Conservation (phyloP, 2,329 filamentous ascomycete species). For the Pyricularia grisea region DNA sequence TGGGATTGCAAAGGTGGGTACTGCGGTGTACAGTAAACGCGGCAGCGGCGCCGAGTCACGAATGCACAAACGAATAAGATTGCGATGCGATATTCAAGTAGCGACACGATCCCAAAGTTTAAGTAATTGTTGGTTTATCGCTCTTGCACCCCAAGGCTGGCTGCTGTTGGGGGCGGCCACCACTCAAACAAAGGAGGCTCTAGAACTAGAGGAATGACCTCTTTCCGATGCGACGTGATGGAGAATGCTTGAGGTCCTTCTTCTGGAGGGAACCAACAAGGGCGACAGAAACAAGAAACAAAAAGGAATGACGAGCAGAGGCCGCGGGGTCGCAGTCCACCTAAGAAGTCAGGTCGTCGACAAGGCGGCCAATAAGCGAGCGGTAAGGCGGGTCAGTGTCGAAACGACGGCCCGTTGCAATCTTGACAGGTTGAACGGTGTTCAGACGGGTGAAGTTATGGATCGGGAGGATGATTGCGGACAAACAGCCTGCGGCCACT, state of each 20-base stretch:
- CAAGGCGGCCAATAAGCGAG: slow-evolving; percentile 6
- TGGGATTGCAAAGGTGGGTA: background rate
- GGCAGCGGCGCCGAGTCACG: background rate
- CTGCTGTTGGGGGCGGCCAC: background rate
- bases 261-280: background rate
- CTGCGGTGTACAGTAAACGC: background rate
- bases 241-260: background rate
- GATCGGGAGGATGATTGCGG: background rate
- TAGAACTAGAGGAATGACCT: background rate
- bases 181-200: background rate
- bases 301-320: background rate
- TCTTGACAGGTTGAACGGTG: slow-evolving; percentile 6
- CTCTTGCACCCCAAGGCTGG: background rate
- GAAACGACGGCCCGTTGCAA: background rate
- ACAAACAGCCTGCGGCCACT: slow-evolving; percentile 2
- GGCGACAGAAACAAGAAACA: background rate
- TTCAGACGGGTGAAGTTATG: background rate
- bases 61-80: background rate
- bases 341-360: slow-evolving; percentile 1
- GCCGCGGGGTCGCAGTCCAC: slow-evolving; percentile 2
- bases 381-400: background rate
- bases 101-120: background rate
- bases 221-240: background rate
- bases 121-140: background rate
- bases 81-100: background rate